A percentile compares a stretch with the other conserved stretches of the same genome.
Evolutionary conservation across 1,139 yeast genomes (phyloP).

Genomic region (Magnusiomyces sp.): DNA sequence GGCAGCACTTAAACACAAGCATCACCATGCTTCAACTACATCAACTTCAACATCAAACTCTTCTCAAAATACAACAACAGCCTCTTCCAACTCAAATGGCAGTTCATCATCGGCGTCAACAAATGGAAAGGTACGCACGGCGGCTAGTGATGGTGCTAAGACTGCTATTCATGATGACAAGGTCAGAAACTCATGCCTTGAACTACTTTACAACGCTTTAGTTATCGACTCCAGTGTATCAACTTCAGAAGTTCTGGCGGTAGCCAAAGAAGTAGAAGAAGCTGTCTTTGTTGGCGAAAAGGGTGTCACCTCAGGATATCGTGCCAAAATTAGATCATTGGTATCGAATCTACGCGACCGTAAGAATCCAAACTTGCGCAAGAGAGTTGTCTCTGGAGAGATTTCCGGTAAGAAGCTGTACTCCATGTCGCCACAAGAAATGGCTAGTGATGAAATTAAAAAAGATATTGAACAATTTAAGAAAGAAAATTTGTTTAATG

Average conservation of each 20-base stretch:
- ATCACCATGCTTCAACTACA: slow-evolving; percentile 6
- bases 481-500: slow-evolving; percentile 85
- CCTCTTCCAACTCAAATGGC: slow-evolving; percentile 15
- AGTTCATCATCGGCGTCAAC: slow-evolving; percentile 14
- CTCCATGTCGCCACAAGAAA: slow-evolving; percentile 79
- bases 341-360: slow-evolving; percentile 82
- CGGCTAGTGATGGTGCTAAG: slow-evolving; percentile 71
- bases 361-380: slow-evolving; percentile 77
- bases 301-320: slow-evolving; percentile 49
- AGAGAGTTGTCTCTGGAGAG: slow-evolving; percentile 55
- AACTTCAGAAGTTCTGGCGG: slow-evolving; percentile 49
- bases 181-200: slow-evolving; percentile 76
- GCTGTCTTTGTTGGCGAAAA: slow-evolving; percentile 56
- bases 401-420: slow-evolving; percentile 59
- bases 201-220: slow-evolving; percentile 79
- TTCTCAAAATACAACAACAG: slow-evolving; percentile 14
- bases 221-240: slow-evolving; percentile 66
- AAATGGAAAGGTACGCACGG: slow-evolving; percentile 48
- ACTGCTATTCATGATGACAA: slow-evolving; percentile 61
- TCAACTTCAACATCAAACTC: slow-evolving; percentile 10
- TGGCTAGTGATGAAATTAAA: slow-evolving; percentile 85
- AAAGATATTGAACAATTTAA: slow-evolving; percentile 79
- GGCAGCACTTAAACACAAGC: slow-evolving; percentile 21
- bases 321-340: slow-evolving; percentile 74
- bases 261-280: slow-evolving; percentile 65